Evolutionary conservation across 345 rosid species (phyloP), one percentile per base, ranked within the genome.

Genomic region (Xanthoceras sorbifolium): DNA sequence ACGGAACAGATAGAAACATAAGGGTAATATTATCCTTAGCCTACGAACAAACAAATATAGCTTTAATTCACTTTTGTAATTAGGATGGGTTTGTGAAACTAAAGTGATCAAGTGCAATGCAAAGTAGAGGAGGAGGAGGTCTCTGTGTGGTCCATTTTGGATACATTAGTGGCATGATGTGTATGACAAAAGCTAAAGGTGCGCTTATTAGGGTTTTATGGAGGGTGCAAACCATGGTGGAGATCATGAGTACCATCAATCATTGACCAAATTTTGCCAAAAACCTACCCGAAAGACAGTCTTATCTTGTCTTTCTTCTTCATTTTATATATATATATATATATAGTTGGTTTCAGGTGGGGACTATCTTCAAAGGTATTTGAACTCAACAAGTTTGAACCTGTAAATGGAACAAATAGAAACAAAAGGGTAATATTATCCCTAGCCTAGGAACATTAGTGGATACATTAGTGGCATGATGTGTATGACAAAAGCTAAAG

Each of bases 61-160:
- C 54, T 17, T 17, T 18, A 48, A 48, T 15, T 17, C 20, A 48
- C 54, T 48, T 17, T 48, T 48, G 54, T 48, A 18, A 48, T 48
- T 48, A 48, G 20, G 54, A 48, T 14, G 18, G 44, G 12, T 31
- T 17, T 42, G 12, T 68, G n/a, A 44, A 68, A 44, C 12, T 26
- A 48, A 15, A 44, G 36, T 25, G 44, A 44, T 26, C 74, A 9
- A 71, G 1, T 71, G 63, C 46, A 71, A 71, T 71, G 63, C 46
- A 71, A 71, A 55, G 18, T 15, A 48, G 17, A 22, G 31, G 34
- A 54, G 34, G 9, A 71, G 74, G 10, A 69, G 31, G 25, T 25
- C 54, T 60, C 1, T 15, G 18, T 59, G 4, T 62, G 40, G 32
- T 44, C 40, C 68, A 61, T 73, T 62, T 44, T 10, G 28, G 59